Base-by-base conservation (phyloP, 805 yeast genomes). In the Pichia cabralensis region DNA sequence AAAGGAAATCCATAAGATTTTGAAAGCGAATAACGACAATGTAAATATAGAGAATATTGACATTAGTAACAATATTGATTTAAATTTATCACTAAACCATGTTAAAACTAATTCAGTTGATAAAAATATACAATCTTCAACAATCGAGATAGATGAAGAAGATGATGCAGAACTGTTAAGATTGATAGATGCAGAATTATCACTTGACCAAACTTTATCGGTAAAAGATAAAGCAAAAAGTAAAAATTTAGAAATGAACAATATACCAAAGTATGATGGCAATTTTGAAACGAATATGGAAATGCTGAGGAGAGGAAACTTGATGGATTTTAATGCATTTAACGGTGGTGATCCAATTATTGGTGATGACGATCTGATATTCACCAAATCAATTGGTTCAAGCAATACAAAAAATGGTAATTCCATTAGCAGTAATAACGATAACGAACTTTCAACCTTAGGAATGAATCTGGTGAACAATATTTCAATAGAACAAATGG, bases 111-210 rank as follows among this genome's bases (percentile, higher is more conserved):
- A 13, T 3, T 25, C 25, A 24, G 19, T 14, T 20, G 23, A 15
- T 19, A 17, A n/a, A 6, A 25, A 26, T 8, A 19, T 22, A 3
- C 6, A 24, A 24, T 8, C 4, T 14, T 4, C 8, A 24, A 13
- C n/a, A 24, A 13, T 6, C 9, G 5, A 24, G 8, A n/a, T n/a
- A 13, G 16, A 24, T n/a, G 26, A 24, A 24, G 26, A 24, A 3
- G 19, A 33, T 12, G 40, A 37, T 26, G 36, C 33, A 22, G 36
- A 19, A 8, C 11, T 37, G n/a, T 18, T 37, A 22, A 36, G 33
- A 30, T 25, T 37, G 30, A 37, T 37, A 8, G 40, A 37, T 33
- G 26, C 40, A 3, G 36, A 37, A 27, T 13, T 37, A 19, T 30
- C 28, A 15, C 36, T 37, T 20, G 40, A 37, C 25, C 40, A 36